Evolutionary conservation across 139 green algal genomes (phyloP).

Genomic region (Yamagishiella unicocca): DNA sequence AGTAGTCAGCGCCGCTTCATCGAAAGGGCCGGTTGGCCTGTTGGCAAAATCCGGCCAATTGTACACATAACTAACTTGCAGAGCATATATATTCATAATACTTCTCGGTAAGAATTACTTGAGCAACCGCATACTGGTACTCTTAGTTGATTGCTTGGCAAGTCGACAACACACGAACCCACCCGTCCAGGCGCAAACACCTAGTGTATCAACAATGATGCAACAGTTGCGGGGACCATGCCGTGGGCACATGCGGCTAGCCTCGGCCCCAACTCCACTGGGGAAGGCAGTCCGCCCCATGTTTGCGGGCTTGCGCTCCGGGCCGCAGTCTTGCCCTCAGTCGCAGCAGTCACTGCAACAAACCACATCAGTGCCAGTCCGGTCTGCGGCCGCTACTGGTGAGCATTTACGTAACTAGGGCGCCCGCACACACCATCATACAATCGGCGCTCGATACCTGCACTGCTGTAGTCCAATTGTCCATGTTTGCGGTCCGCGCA

Average conservation of each 20-base stretch:
- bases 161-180: too few relatives aligned
- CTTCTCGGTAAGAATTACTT: too few relatives aligned
- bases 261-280: background rate
- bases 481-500: background rate
- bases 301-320: background rate
- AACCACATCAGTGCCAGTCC: background rate
- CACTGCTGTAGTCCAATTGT: too few relatives aligned
- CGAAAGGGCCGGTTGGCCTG: conserved; percentile 1
- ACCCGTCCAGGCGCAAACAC: too few relatives aligned
- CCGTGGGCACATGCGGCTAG: background rate
- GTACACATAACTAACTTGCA: background rate
- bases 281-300: background rate
- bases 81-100: background rate
- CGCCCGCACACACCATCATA: background rate
- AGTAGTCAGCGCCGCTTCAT: background rate
- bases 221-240: background rate
- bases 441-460: too few relatives aligned
- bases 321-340: background rate
- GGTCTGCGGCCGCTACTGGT: background rate
- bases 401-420: background rate
- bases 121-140: too few relatives aligned
- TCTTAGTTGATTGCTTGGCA: too few relatives aligned
- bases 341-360: background rate
- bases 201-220: too few relatives aligned
- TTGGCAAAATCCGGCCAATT: background rate